Evolutionary conservation across 2,329 filamentous ascomycete species (phyloP).

Genomic region (Chaetomiaceae sp.): DNA sequence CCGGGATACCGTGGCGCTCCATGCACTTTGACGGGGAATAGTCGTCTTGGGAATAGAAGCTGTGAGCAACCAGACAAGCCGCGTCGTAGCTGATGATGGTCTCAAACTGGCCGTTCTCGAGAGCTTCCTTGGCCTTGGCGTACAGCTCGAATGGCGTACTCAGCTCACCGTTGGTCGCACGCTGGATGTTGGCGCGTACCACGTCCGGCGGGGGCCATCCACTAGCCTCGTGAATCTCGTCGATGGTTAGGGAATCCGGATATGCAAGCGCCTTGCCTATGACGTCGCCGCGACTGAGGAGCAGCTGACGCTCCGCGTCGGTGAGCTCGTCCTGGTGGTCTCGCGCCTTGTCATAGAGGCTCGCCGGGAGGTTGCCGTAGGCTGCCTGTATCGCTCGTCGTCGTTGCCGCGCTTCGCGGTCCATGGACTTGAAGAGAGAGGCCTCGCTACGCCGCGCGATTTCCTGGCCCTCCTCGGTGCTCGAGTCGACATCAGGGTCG

Average conservation of each 20-base stretch:
- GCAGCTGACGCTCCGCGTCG: background rate
- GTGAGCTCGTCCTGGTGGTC: constrained; percentile 7
- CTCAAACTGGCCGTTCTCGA: background rate
- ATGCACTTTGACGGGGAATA: background rate
- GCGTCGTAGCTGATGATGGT: background rate
- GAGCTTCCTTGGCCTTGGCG: constrained; percentile 1
- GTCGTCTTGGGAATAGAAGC: background rate
- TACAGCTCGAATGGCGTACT: constrained; percentile 2
- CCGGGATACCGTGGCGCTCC: background rate
- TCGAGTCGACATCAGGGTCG: constrained; percentile 1
- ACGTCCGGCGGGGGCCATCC: constrained; percentile 2
- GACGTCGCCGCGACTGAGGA: constrained; percentile 7
- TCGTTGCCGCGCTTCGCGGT: background rate
- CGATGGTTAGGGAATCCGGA: constrained; percentile 2
- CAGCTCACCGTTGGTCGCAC: background rate
- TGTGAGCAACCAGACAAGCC: background rate
- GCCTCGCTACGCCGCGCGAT: background rate
- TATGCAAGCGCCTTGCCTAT: background rate
- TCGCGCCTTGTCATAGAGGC: constrained; percentile 4
- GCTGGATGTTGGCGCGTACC: constrained; percentile 7
- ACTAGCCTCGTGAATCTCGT: background rate
- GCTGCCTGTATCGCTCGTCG: background rate
- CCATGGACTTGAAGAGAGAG: background rate
- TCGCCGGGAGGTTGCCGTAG: background rate
- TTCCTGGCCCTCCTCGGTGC: constrained; percentile 1